Base-by-base conservation (phyloP, 1,284 basidiomycete genomes). In the Moniliella sp. region DNA sequence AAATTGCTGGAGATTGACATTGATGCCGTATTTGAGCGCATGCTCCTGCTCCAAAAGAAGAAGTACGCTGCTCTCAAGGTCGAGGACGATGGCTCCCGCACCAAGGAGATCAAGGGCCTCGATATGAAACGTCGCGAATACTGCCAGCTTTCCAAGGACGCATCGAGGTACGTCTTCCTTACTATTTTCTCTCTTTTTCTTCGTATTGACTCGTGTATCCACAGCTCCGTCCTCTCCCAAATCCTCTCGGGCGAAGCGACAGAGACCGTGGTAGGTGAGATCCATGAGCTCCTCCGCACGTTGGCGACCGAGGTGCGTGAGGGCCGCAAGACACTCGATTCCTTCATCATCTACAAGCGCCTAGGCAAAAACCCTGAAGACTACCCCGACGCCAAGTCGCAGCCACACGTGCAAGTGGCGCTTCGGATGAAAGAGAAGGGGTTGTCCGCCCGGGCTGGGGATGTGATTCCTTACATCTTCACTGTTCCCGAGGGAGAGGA, bases 111-210 rank as follows among this genome's bases (percentile, higher is more conserved):
- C 62, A 99, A 97, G 61, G 91, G 91, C 64, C 66, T 99, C 18
- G 91, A 99, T 62, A 94, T 97, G 91, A 97, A 94, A 64, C 74
- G 91, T 30, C 68, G 91, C 66, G 91, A 97, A 61, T 99, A 83
- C 62, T 91, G 78, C 46, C 70, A 72, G 3, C 63, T 99, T 28
- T 88, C 82, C 2, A 99, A 97, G 65, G 75, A 74, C 33, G 76
- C 84, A 10, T 94, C 84, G 1, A 75, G 78, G 80, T 88, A 47
- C 45, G 79, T 68, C n/a, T n/a, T n/a, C n/a, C n/a, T n/a, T n/a
- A n/a, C n/a, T n/a, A n/a, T n/a, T n/a, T n/a, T n/a, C n/a, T n/a
- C n/a, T n/a, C n/a, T 1, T 9, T 16, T 8, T 9, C 13, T 12
- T n/a, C n/a, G n/a, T n/a, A n/a, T n/a, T n/a, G n/a, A n/a, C n/a